Conservation (phyloP, 192 early-diverging fungal genomes). For the Coemansia reversa region DNA sequence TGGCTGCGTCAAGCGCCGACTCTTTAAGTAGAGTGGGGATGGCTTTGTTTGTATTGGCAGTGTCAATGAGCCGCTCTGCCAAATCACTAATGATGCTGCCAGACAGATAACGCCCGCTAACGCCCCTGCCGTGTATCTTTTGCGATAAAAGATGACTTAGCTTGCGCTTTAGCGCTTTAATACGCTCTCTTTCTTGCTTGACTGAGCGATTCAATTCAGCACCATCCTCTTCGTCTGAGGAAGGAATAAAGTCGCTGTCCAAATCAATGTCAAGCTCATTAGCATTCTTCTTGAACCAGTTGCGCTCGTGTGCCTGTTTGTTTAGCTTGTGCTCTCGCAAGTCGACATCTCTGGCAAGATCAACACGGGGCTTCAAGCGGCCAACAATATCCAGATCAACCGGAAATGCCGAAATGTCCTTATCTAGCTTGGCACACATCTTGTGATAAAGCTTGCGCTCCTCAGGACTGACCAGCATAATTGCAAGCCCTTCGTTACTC, state of each 20-base stretch:
- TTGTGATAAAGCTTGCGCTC: slow-evolving; percentile 80
- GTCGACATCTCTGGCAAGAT: slow-evolving; percentile 81
- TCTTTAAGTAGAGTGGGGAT: slow-evolving; percentile 38
- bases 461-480: slow-evolving; percentile 82
- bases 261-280: slow-evolving; percentile 77
- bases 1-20: slow-evolving; percentile 41
- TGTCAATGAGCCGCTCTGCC: slow-evolving; percentile 60
- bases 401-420: slow-evolving; percentile 78
- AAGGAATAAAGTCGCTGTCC: slow-evolving; percentile 67
- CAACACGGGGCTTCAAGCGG: slow-evolving; percentile 72
- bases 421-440: slow-evolving; percentile 76
- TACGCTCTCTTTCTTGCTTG: slow-evolving; percentile 30
- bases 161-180: slow-evolving; percentile 22
- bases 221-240: slow-evolving; percentile 33
- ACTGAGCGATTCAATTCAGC: slow-evolving; percentile 17
- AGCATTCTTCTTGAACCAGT: slow-evolving; percentile 79
- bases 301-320: slow-evolving; percentile 64
- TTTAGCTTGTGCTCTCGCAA: slow-evolving; percentile 71
- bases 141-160: slow-evolving; percentile 32
- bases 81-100: slow-evolving; percentile 63
- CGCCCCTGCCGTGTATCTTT: slow-evolving; percentile 38
- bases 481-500: slow-evolving; percentile 72
- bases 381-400: slow-evolving; percentile 70
- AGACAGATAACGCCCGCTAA: slow-evolving; percentile 64
- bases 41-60: slow-evolving; percentile 15